Evolutionary conservation across 805 yeast genomes (phyloP).

Genomic region (Ogataea populi-albae): DNA sequence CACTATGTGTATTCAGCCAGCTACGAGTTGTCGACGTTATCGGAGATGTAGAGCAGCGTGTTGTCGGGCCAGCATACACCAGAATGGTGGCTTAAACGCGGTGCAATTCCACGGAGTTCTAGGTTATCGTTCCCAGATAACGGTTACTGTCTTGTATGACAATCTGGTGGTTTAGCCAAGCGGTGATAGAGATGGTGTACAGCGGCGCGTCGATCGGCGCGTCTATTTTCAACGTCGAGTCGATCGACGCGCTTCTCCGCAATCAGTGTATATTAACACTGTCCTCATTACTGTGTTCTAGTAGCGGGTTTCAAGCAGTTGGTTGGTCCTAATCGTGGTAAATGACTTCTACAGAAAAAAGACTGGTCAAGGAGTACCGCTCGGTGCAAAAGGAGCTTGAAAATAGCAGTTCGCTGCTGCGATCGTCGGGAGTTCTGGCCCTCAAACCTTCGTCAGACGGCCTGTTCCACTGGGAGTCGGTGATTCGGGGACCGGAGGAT

Average conservation of each 20-base stretch:
- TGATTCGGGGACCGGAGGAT: slow-evolving; percentile 48
- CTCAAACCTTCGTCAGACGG: slow-evolving; percentile 44
- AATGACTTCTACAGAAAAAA: slow-evolving; percentile 29
- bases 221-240: slow-evolving; percentile 2
- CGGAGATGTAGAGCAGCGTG: too few species aligned
- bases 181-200: too few species aligned
- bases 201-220: slow-evolving; percentile 8
- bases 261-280: not conserved
- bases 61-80: too few species aligned
- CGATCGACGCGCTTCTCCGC: not conserved
- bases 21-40: too few species aligned
- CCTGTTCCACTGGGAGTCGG: slow-evolving; percentile 49
- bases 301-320: not conserved
- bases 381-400: slow-evolving; percentile 29
- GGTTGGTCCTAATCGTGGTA: not conserved
- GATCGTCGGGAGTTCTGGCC: slow-evolving; percentile 33
- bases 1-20: too few species aligned
- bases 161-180: too few species aligned
- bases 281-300: not conserved
- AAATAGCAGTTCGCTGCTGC: slow-evolving; percentile 17
- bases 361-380: slow-evolving; percentile 38
- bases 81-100: too few species aligned
- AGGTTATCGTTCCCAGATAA: too few species aligned
- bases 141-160: too few species aligned
- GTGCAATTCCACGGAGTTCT: too few species aligned